Percentiles rank a stretch among this genome's conserved stretches.
Conservation (phyloP, 2,329 filamentous ascomycete genomes). For the Trichoderma semiorbis region DNA sequence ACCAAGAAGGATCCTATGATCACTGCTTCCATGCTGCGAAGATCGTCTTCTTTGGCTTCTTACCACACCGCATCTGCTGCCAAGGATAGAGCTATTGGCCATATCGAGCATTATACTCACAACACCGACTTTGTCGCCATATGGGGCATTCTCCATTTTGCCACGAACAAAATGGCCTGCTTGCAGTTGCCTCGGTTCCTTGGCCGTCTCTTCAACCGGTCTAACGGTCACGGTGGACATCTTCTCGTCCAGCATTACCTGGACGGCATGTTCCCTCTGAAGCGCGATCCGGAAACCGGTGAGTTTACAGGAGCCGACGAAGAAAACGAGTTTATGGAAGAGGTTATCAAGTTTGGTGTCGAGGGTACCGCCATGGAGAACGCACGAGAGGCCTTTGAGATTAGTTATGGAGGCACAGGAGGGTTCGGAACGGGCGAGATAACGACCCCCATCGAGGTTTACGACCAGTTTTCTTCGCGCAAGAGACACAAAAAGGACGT, state of each 20-base stretch:
- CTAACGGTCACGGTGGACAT: slow-evolving; percentile 50
- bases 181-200: slow-evolving; percentile 57
- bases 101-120: slow-evolving; percentile 81
- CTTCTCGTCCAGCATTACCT: slow-evolving; percentile 61
- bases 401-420: slow-evolving; percentile 43
- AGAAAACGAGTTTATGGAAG: slow-evolving; percentile 60
- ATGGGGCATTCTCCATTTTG: slow-evolving; percentile 71
- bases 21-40: slow-evolving; percentile 21
- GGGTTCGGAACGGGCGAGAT: slow-evolving; percentile 37
- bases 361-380: slow-evolving; percentile 43
- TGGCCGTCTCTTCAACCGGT: slow-evolving; percentile 57
- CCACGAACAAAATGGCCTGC: slow-evolving; percentile 40
- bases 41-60: slow-evolving; percentile 31
- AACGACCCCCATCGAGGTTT: slow-evolving; percentile 37
- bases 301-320: slow-evolving; percentile 43
- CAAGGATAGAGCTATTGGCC: slow-evolving; percentile 54
- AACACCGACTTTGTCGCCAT: slow-evolving; percentile 68
- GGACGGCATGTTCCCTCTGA: slow-evolving; percentile 58
- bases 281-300: slow-evolving; percentile 39
- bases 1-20: slow-evolving; percentile 21
- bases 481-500: slow-evolving; percentile 35
- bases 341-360: slow-evolving; percentile 45
- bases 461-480: slow-evolving; percentile 30
- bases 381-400: slow-evolving; percentile 46
- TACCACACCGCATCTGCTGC: slow-evolving; percentile 37